Percentiles rank a stretch among this genome's conserved stretches.
phyloP scores from a whole-genome alignment of 164 flowering plant species.

The Tetracentron sinense region DNA sequence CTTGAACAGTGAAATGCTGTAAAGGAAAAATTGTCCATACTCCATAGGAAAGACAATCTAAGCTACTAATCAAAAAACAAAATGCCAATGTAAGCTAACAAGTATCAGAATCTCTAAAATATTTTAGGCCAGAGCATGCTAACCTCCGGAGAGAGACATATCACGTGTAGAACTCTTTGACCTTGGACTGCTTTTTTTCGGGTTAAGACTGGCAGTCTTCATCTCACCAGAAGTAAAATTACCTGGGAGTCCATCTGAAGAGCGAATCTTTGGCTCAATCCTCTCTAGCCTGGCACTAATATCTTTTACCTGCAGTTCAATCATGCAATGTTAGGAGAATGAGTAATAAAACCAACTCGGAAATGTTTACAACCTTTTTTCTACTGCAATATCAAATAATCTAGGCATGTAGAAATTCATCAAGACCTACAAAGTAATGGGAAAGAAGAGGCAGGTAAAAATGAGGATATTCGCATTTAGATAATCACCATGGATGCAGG shows the following conservation, averaged over 20 bases:
- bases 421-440: too few relatives aligned
- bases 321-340: too few relatives aligned
- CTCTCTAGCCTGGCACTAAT: conserved; percentile 87
- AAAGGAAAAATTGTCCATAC: too few relatives aligned
- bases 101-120: not conserved
- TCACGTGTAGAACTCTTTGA: conserved; percentile 66
- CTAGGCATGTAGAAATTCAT: not conserved
- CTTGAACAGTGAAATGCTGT: too few relatives aligned
- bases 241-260: conserved; percentile 51
- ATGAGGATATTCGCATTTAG: not conserved
- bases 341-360: too few relatives aligned
- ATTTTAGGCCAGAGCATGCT: conserved; percentile 13
- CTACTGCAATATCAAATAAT: too few relatives aligned
- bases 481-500: conserved; percentile 65
- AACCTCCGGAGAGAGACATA: conserved; percentile 77
- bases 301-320: conserved; percentile 80
- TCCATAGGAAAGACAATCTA: too few relatives aligned
- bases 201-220: conserved; percentile 41
- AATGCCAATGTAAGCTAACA: not conserved
- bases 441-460: not conserved
- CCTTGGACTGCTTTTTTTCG: conserved; percentile 87
- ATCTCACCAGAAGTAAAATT: conserved; percentile 41
- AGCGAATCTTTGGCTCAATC: conserved; percentile 71
- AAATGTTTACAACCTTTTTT: too few relatives aligned
- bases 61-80: too few relatives aligned